Evolutionary conservation across 495 filamentous ascomycete genomes (phyloP), one percentile per base, ranked within the genome.

Genomic region (Xylaria castorea): DNA sequence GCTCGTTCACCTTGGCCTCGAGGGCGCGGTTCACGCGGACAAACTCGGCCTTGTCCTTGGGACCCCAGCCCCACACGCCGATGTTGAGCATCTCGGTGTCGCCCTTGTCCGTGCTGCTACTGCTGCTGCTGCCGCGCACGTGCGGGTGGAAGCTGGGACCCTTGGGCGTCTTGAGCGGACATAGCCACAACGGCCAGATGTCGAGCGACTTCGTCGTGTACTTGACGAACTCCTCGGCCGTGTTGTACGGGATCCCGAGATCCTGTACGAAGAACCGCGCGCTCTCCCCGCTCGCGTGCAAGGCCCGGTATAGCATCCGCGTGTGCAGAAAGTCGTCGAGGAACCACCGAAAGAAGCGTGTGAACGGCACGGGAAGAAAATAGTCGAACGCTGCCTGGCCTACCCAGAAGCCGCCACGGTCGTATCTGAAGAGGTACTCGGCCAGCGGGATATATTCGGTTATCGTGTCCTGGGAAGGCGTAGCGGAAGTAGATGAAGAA

Each of bases 311-410:
- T 76, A 91, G 84, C 84, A 89, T 89, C 22, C 89, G 81, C 58
- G 90, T 91, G 77, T 90, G 90, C 70, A 90, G 71, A 72, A 91
- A 90, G 77, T 88, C 85, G 75, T 92, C 89, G 14, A 91, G 87
- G 71, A 86, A 82, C 83, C 84, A 89, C 40, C 88, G 82, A 38
- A 84, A 88, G 75, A 88, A 75, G 42, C 81, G 80, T 27, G 80
- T 88, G 79, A 90, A 90, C 2, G 89, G 89, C 12, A 88, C 82
- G 11, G 81, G 79, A 30, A 73, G 48, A 79, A 89, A 89, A 75
- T 88, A 89, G 36, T 81, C 68, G 78, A 89, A 91, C 12, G 86
- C 88, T 8, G 84, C 83, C 32, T 76, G 71, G 44, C 87, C 87
- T 22, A 89, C 85, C 88, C 87, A 90, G 84, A 90, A 90, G 0